These are phyloP conservation scores for Posidonia oceanica DNA, from an alignment of 116 monocot genomes.

Conservation along the genomic window DNA sequence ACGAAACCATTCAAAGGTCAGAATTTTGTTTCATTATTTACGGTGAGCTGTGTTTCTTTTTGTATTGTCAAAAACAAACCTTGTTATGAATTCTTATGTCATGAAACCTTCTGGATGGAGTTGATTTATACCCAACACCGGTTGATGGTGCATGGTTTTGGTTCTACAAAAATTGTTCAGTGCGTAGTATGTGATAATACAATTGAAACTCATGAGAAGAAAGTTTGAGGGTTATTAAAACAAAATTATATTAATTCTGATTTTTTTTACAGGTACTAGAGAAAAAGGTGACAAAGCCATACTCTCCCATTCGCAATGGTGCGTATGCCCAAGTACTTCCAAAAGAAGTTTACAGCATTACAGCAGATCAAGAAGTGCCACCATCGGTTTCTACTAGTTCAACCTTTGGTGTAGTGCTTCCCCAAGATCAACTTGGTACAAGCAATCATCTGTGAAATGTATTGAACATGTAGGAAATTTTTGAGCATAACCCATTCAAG, in stretches of 20 bases:
- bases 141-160: too few species aligned
- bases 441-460: too few species aligned
- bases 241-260: neutral
- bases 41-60: neutral
- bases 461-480: neutral
- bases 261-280: constrained; percentile 3
- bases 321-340: neutral
- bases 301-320: constrained; percentile 1
- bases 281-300: constrained; percentile 10
- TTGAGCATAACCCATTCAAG: too few species aligned
- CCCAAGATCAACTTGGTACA: neutral
- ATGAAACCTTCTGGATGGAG: too few species aligned
- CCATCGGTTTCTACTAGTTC: neutral
- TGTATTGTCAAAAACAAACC: neutral
- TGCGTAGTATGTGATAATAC: too few species aligned
- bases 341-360: neutral
- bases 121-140: too few species aligned
- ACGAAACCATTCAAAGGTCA: constrained; percentile 59
- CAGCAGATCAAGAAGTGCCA: constrained; percentile 1
- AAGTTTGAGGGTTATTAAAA: neutral
- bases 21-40: neutral
- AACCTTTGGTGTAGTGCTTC: neutral
- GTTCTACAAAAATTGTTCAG: too few species aligned
- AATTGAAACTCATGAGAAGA: too few species aligned
- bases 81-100: too few species aligned